Percentiles rank a stretch among this genome's conserved stretches.
These are phyloP conservation scores for Hordeum pubiflorum DNA, from an alignment of 202 grass and related monocot species.

Conservation along the genomic window DNA sequence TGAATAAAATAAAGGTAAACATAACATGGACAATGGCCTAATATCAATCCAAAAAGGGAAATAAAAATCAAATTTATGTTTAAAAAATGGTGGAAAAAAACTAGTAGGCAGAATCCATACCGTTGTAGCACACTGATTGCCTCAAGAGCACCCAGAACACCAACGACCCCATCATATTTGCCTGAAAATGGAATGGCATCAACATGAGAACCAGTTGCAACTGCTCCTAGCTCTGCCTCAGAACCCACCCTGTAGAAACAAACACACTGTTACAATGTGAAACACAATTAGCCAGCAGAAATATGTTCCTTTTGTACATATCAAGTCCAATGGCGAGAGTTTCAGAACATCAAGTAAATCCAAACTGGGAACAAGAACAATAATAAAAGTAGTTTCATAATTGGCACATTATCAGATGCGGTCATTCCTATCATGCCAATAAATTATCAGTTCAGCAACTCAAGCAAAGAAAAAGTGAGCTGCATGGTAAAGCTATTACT, in stretches of 20 bases:
- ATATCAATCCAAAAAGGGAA: neutral
- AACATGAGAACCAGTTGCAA: slow-evolving; percentile 90
- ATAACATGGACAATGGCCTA: neutral
- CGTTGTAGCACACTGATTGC: slow-evolving; percentile 73
- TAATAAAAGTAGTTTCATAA: neutral
- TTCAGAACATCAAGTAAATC: neutral
- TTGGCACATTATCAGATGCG: neutral
- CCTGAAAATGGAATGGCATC: slow-evolving; percentile 96
- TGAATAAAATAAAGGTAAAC: neutral
- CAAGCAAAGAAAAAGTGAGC: neutral
- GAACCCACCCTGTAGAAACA: slow-evolving; percentile 61
- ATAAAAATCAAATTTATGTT: neutral
- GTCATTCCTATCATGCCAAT: neutral
- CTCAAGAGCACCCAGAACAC: slow-evolving; percentile 86
- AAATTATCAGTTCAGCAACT: neutral
- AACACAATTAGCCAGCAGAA: neutral
- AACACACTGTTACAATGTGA: neutral
- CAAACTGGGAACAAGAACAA: neutral
- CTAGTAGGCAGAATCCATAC: slow-evolving; percentile 13
- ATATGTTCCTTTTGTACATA: neutral
- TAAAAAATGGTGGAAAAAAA: neutral
- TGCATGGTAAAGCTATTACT: neutral
- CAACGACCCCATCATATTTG: slow-evolving; percentile 92
- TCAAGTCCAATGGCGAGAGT: neutral
- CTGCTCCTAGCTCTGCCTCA: slow-evolving; percentile 51